These are phyloP conservation scores for Secale cereale DNA, from an alignment of 176 grass and related monocot species.

Conservation along the genomic window DNA sequence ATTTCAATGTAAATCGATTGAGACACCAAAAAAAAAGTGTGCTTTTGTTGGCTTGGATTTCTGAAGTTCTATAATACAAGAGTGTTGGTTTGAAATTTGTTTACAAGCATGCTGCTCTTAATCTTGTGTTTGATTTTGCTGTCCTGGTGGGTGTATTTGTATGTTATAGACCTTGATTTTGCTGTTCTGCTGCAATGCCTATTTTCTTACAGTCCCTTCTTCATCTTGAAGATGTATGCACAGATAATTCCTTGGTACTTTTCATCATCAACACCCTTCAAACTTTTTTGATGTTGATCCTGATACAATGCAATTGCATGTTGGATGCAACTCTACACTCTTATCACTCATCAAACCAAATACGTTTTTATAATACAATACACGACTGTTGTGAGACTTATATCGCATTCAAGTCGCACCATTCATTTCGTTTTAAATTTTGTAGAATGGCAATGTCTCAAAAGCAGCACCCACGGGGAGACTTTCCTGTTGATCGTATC, in stretches of 20 bases:
- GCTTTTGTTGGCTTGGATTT: conserved; percentile 26
- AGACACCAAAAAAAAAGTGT: conserved; percentile 15
- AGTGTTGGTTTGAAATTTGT: neutral
- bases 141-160: neutral
- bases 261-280: neutral
- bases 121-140: neutral
- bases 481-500: conserved; percentile 40
- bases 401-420: neutral
- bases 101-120: neutral
- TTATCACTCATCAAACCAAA: conserved; percentile 22
- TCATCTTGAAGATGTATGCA: neutral
- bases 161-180: neutral
- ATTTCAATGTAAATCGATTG: conserved; percentile 12
- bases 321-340: conserved; percentile 2
- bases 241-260: neutral
- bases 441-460: conserved; percentile 21
- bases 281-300: neutral
- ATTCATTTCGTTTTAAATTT: conserved; percentile 29
- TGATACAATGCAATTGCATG: neutral
- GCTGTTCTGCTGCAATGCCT: neutral
- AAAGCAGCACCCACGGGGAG: conserved; percentile 52
- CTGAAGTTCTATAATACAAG: neutral
- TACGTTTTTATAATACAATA: conserved; percentile 16
- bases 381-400: neutral
- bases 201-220: neutral